Evolutionary conservation across 2,329 filamentous ascomycete genomes (phyloP).

Genomic region (Orbilia oligospora): DNA sequence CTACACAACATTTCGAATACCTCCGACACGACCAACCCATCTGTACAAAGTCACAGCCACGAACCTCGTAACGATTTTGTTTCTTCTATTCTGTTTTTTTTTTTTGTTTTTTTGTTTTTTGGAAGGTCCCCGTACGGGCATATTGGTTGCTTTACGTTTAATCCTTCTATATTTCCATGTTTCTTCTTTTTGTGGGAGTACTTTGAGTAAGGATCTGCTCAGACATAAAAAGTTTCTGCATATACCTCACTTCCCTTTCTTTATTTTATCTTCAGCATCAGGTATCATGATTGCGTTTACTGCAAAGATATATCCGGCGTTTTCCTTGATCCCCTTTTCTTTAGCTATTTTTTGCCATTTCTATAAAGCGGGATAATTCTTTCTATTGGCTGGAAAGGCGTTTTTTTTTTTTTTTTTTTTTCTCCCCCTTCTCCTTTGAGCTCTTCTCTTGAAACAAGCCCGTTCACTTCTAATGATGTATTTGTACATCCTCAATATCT

Average conservation of each 20-base stretch:
- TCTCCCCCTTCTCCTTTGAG: constrained; percentile 15
- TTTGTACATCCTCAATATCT: constrained; percentile 47
- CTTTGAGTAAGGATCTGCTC: constrained; percentile 43
- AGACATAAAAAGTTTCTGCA: constrained; percentile 59
- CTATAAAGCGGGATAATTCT: constrained; percentile 27
- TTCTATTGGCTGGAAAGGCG: constrained; percentile 36
- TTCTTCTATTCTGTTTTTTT: constrained; percentile 6
- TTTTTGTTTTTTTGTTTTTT: background rate
- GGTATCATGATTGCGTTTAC: constrained; percentile 58
- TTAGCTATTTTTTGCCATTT: constrained; percentile 11
- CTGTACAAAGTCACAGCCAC: constrained; percentile 41
- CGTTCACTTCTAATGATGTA: constrained; percentile 47
- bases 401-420: too few relatives aligned
- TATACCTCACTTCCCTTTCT: constrained; percentile 42
- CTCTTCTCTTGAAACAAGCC: constrained; percentile 8
- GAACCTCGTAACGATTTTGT: constrained; percentile 24
- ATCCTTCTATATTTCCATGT: constrained; percentile 12
- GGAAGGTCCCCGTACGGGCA: background rate
- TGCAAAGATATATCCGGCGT: constrained; percentile 60
- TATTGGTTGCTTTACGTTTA: background rate
- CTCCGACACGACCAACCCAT: constrained; percentile 4
- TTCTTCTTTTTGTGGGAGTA: constrained; percentile 44
- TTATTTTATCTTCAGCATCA: constrained; percentile 45
- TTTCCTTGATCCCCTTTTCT: constrained; percentile 18
- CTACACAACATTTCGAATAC: background rate